Percentiles rank a stretch among this genome's conserved stretches.
Evolutionary conservation across 176 grass and related monocot genomes (phyloP).

Genomic region (Carex cristatella): DNA sequence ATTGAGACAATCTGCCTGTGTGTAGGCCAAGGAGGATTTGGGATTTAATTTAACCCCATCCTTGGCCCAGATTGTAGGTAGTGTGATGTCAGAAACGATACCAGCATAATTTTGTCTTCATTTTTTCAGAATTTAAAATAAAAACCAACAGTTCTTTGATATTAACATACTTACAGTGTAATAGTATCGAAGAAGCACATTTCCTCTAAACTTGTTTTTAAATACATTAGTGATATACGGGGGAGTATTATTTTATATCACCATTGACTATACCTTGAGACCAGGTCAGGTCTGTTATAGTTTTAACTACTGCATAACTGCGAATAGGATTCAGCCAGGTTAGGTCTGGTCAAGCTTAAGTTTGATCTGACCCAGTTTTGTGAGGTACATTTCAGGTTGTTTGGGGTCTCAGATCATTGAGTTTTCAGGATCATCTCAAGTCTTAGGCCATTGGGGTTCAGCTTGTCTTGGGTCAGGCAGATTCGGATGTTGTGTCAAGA

Average conservation of each 20-base stretch:
- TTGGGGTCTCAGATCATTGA: neutral
- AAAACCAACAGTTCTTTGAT: neutral
- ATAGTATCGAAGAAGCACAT: neutral
- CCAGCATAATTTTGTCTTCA: neutral
- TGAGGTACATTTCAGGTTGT: neutral
- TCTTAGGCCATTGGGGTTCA: neutral
- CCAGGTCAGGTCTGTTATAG: neutral
- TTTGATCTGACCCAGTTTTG: neutral
- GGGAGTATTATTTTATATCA: neutral
- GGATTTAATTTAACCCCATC: neutral
- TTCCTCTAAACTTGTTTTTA: neutral
- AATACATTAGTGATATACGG: neutral
- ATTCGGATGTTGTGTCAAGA: too few relatives aligned
- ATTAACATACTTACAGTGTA: neutral
- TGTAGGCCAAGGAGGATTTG: neutral
- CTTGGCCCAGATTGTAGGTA: neutral
- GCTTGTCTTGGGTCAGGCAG: neutral
- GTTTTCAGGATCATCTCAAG: neutral
- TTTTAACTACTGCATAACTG: neutral
- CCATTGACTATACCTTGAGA: neutral
- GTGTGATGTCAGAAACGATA: neutral
- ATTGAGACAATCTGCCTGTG: neutral
- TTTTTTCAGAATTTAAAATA: neutral
- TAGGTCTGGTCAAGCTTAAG: neutral
- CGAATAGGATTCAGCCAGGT: neutral